Base-by-base conservation (phyloP, 2,329 filamentous ascomycete species). In the Fusarium begoniae region DNA sequence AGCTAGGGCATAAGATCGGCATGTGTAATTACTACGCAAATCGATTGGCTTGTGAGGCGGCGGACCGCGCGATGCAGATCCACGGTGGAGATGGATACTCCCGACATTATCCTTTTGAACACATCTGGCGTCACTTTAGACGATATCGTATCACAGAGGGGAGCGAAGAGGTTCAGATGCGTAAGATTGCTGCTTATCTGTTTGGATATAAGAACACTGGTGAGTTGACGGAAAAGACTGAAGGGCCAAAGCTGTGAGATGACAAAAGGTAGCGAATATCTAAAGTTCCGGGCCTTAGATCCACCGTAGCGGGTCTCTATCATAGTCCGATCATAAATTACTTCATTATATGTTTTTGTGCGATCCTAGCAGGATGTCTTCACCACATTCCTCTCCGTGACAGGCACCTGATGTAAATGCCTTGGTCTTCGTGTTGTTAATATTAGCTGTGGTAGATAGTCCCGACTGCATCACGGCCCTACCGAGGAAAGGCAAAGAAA, bases 261-360 rank as follows among this genome's bases (percentile, higher is more conserved):
- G 13, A 9, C 8, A 40, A 22, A 22, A 14, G 38, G 13, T 14
- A n/a, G 12, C 7, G 20, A 41, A 14, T 41, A 41, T 14, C 7
- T 7, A 41, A 41, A 32, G 20, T 14, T 14, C 1, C 13, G 8
- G 0, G 13, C 1, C 6, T 13, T 41, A 15, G 12, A 41, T 41
- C 13, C 22, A 15, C 13, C 15, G 22, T 8, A 2, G 13, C 13
- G 1, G 5, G 40, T n/a, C n/a, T 0, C 2, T n/a, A 9, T n/a
- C 40, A 41, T 41, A n/a, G 20, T 8, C 6, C 7, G 40, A 6
- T 9, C 20, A 14, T 22, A 32, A 32, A 13, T 32, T 13, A 32
- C 4, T 32, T 32, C 30, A 13, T 32, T 32, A 2, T 2, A 32
- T 32, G 30, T 32, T 32, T 32, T 13, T 2, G 30, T 6, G 1